Conservation (phyloP, 75 land plant genomes). For the Isoetes taiwanensis region DNA sequence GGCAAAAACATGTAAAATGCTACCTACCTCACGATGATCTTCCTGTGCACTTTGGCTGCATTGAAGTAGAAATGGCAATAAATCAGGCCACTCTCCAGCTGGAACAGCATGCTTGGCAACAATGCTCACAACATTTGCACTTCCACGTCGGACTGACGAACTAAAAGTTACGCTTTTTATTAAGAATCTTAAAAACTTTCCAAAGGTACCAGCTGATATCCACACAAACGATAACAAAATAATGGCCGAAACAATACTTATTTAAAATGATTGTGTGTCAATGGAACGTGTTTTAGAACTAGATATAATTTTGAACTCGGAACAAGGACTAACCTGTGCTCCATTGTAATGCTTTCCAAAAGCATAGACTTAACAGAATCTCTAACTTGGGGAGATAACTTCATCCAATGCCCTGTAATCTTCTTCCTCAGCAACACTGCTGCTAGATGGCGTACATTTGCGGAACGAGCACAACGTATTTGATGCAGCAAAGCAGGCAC, state of each 20-base stretch:
- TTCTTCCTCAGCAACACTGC: constrained; percentile 90
- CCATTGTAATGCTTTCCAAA: constrained; percentile 80
- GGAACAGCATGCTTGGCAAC: constrained; percentile 95
- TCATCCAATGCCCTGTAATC: constrained; percentile 88
- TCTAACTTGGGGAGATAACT: constrained; percentile 47
- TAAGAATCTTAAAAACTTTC: too few relatives aligned
- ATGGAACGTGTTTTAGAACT: too few relatives aligned
- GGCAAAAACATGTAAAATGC: neutral
- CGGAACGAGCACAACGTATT: constrained; percentile 74
- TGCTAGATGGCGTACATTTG: constrained; percentile 86
- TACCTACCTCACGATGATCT: constrained; percentile 85
- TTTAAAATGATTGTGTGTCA: too few relatives aligned
- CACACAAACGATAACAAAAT: too few relatives aligned
- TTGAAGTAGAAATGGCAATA: constrained; percentile 81
- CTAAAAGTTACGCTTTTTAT: too few relatives aligned
- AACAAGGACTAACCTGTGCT: constrained; percentile 42
- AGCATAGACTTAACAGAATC: constrained; percentile 57
- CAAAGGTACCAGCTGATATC: too few relatives aligned
- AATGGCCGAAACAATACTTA: too few relatives aligned
- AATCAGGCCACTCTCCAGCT: constrained; percentile 92
- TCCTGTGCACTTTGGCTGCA: constrained; percentile 95
- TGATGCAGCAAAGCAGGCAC: constrained; percentile 84
- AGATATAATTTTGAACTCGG: too few relatives aligned
- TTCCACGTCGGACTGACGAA: constrained; percentile 71
- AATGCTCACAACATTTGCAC: constrained; percentile 93